Conservation (phyloP, 2,329 filamentous ascomycete genomes). For the Hypoxylon sp. region DNA sequence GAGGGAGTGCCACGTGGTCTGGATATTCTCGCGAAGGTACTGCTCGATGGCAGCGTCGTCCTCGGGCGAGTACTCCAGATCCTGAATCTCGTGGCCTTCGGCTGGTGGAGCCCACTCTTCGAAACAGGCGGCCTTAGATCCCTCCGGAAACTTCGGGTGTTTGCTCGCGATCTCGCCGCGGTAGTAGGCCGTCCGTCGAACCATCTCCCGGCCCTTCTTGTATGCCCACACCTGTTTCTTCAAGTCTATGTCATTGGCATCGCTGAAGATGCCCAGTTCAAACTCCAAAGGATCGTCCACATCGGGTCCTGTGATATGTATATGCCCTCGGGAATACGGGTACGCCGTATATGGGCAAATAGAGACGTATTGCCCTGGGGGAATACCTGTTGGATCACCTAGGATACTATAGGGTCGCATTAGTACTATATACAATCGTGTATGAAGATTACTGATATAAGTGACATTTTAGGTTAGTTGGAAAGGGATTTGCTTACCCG, state of each 20-base stretch:
- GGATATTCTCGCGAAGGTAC: slow-evolving; percentile 57
- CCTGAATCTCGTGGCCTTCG: slow-evolving; percentile 51
- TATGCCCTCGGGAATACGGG: slow-evolving; percentile 71
- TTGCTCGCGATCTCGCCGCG: slow-evolving; percentile 60
- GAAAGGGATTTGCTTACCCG: slow-evolving; percentile 50
- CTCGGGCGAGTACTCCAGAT: slow-evolving; percentile 64
- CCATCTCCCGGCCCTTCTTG: slow-evolving; percentile 75
- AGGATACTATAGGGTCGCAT: slow-evolving; percentile 32
- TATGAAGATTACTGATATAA: background rate
- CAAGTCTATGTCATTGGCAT: slow-evolving; percentile 65
- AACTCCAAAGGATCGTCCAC: slow-evolving; percentile 67
- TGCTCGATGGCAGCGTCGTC: slow-evolving; percentile 64
- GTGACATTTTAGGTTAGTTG: slow-evolving; percentile 32
- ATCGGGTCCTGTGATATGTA: slow-evolving; percentile 68
- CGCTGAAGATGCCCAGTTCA: slow-evolving; percentile 69
- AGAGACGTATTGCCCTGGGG: slow-evolving; percentile 64
- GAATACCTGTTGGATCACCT: slow-evolving; percentile 37
- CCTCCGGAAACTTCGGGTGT: slow-evolving; percentile 62
- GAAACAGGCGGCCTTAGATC: slow-evolving; percentile 56
- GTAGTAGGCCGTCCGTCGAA: slow-evolving; percentile 68
- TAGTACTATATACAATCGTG: background rate
- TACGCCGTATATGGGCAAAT: slow-evolving; percentile 69
- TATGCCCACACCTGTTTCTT: slow-evolving; percentile 74
- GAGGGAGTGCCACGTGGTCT: slow-evolving; percentile 61
- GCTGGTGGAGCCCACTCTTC: slow-evolving; percentile 22